Base-by-base conservation (phyloP, 768 basidiomycete species). In the Tylopilus rubrobrunneus region DNA sequence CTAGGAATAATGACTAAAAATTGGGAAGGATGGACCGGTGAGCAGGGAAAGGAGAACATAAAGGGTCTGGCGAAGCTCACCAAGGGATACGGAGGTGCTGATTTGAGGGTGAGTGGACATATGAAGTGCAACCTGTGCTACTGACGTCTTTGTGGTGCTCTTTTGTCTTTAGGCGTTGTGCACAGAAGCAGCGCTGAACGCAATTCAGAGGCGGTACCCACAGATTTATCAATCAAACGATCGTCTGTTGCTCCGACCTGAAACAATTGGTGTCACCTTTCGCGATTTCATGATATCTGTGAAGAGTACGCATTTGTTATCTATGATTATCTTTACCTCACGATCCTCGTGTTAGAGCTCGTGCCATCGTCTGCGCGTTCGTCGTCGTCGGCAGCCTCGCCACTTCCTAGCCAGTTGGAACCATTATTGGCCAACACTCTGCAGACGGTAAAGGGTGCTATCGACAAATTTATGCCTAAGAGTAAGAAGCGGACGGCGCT, bases 1-100 rank as follows among this genome's bases (percentile, higher is more conserved):
- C 69, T 98, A 63, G 73, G 77, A 15, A 97, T 98, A 62, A 91
- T 97, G 81, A 98, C 94, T 28, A 80, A 74, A 61, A 84, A 84
- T 41, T 98, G 96, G 97, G 82, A 81, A 4, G 92, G 92, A 0
- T 93, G 91, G 82, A 80, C 84, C 1, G 80, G 70, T 2, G 74
- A 76, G 56, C 73, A 70, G 45, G 78, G 74, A 14, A 75, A 76
- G 37, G 76, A 71, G 58, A 75, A 80, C 51, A 67, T 78, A 45
- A 77, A 78, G 58, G 89, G 88, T 7, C 71, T 99, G 48, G 91
- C 94, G 1, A 85, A 84, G 69, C 71, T 95, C 52, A 98, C 96
- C 8, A 98, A 98, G 70, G 97, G 97, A 0, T 99, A 98, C 69
- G 97, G 92, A 25, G 97, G 97, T 58, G 97, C 97, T 36, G 97